Conservation (phyloP, 1,284 basidiomycete genomes). For the Ceratobasidium sp. region DNA sequence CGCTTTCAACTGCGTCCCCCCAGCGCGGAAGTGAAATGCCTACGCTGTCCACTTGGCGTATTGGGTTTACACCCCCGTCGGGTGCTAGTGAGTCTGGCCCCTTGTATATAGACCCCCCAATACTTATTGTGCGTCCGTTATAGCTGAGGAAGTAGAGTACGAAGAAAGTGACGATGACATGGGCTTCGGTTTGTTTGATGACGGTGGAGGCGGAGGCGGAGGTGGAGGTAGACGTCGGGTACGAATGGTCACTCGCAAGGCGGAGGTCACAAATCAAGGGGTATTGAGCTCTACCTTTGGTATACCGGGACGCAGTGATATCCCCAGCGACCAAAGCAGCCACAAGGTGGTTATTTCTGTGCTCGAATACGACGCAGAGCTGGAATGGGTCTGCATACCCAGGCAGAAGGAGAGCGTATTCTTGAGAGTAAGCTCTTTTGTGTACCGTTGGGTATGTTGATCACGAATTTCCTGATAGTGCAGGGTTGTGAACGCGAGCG, state of each 20-base stretch:
- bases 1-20: slow-evolving; percentile 50
- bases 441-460: background rate
- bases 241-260: too few species aligned
- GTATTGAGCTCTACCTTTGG: slow-evolving; percentile 47
- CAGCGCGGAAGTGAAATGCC: slow-evolving; percentile 49
- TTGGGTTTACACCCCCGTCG: background rate
- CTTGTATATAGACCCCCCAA: background rate
- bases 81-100: background rate
- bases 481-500: slow-evolving; percentile 44
- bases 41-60: slow-evolving; percentile 27
- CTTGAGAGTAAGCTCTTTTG: background rate
- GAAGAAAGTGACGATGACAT: background rate
- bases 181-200: slow-evolving; percentile 17
- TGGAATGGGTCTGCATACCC: slow-evolving; percentile 49
- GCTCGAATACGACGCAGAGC: slow-evolving; percentile 47
- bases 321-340: slow-evolving; percentile 47
- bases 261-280: too few species aligned
- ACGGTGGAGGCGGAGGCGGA: background rate
- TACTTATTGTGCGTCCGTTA: background rate
- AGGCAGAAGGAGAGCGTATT: slow-evolving; percentile 29
- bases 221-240: background rate
- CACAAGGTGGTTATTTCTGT: slow-evolving; percentile 49
- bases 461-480: slow-evolving; percentile 21
- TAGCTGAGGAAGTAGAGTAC: background rate
- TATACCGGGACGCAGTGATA: slow-evolving; percentile 47